Conservation (phyloP, 179 eudicot species). For the Drosera spatulata region DNA sequence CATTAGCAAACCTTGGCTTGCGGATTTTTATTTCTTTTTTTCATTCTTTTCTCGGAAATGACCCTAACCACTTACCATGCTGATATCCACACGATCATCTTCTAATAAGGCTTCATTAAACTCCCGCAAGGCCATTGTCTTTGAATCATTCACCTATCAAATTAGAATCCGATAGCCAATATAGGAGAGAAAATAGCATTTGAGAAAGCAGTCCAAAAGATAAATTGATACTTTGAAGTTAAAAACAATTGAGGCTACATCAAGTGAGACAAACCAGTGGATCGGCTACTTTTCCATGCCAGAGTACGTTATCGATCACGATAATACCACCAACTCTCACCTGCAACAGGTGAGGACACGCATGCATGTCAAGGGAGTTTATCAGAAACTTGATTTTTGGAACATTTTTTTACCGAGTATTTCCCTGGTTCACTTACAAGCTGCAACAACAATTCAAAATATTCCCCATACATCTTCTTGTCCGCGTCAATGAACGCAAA, state of each 20-base stretch:
- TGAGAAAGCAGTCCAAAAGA: background rate
- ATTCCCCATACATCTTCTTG: conserved; percentile 72
- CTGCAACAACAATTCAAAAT: conserved; percentile 73
- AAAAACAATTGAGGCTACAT: background rate
- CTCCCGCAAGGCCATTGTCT: conserved; percentile 56
- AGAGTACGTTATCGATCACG: conserved; percentile 86
- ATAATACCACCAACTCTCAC: conserved; percentile 87
- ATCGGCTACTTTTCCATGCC: conserved; percentile 94
- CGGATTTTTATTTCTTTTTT: too few relatives aligned
- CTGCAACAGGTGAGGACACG: conserved; percentile 13
- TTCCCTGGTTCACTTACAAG: conserved; percentile 31
- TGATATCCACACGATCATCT: conserved; percentile 69
- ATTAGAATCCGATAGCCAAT: background rate
- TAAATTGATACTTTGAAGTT: too few relatives aligned
- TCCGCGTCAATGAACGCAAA: conserved; percentile 97
- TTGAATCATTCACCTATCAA: conserved; percentile 50
- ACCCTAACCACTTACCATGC: conserved; percentile 38
- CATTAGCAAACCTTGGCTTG: too few relatives aligned
- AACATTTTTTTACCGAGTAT: background rate
- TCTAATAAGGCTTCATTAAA: conserved; percentile 54
- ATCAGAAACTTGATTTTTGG: too few relatives aligned
- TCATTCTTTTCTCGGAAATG: background rate
- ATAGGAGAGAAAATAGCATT: background rate
- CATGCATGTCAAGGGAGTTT: background rate
- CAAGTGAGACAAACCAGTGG: conserved; percentile 32